Evolutionary conservation across 495 filamentous ascomycete species (phyloP), one percentile per base, ranked within the genome.

Genomic region (Niebla homalea): DNA sequence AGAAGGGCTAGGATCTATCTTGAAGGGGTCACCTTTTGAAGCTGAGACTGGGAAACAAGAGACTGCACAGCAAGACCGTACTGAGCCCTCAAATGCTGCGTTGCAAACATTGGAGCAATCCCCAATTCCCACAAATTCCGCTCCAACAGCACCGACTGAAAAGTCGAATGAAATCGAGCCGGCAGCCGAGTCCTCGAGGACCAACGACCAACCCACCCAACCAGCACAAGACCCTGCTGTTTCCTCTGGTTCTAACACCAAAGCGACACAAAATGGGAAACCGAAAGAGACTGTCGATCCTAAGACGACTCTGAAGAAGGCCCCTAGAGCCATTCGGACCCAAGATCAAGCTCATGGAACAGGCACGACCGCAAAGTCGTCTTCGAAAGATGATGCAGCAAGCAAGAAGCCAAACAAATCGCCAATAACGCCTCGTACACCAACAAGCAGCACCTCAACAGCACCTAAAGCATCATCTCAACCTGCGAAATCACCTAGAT

Each of bases 351-450:
- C 29, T 32, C 5, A 11, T 42, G 42, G 53, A 19, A 39, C 63
- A 38, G 56, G 58, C 11, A 71, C 68, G 52, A 57, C 64, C 23
- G 55, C 64, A 2, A 63, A 73, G 71, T 52, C 64, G 61, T 26
- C 66, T 68, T 19, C 65, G 69, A n/a, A 64, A 61, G 20, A 63
- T 69, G 37, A 58, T 67, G 20, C 60, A 51, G 62, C 26, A 77
- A 68, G 37, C 57, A 59, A 11, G 38, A 57, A 37, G 40, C 56
- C 50, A 53, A 22, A 54, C 64, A 64, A 61, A 65, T 65, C 41
- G 29, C 65, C 48, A 57, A 41, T 52, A 59, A 66, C 48, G 43
- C 54, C 35, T 46, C 46, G 29, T 48, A 60, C 18, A 52, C 59
- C 22, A 51, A 54, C 12, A 43, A 59, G 12, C 47, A 36, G 46